phyloP scores from a whole-genome alignment of 164 flowering plant species.

The Aristolochia contorta region DNA sequence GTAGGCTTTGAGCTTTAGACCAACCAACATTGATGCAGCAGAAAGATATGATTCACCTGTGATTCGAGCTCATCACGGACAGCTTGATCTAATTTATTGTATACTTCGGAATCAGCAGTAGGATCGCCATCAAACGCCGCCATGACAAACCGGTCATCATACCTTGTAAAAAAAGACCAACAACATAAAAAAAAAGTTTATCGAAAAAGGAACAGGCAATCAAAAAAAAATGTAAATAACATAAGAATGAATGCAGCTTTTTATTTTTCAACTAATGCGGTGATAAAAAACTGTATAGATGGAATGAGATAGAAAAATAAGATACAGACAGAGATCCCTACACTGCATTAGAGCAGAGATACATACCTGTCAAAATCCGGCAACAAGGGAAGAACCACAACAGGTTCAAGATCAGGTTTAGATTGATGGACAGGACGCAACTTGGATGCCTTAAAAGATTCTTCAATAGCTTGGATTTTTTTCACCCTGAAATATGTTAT shows the following conservation, averaged over 20 bases:
- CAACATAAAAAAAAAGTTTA: no score
- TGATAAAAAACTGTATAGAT: no score
- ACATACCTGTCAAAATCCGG: slow-evolving; percentile 90
- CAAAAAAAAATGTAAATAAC: no score
- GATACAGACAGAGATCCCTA: neutral
- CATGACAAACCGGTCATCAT: slow-evolving; percentile 60
- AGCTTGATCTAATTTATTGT: slow-evolving; percentile 48
- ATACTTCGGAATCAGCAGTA: slow-evolving; percentile 77
- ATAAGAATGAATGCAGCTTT: no score
- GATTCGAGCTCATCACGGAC: slow-evolving; percentile 68
- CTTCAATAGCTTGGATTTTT: slow-evolving; percentile 73
- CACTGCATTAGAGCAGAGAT: neutral
- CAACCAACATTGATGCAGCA: no score
- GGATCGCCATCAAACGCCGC: slow-evolving; percentile 82
- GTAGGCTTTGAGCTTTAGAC: no score
- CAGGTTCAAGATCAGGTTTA: slow-evolving; percentile 54
- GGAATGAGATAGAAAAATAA: no score
- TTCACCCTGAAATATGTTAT: slow-evolving; percentile 49
- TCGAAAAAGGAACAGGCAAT: no score
- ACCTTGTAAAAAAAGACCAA: no score
- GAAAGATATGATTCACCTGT: slow-evolving; percentile 29
- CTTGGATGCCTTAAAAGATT: slow-evolving; percentile 84
- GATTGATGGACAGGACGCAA: slow-evolving; percentile 71
- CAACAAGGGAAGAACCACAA: slow-evolving; percentile 64
- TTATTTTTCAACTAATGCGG: no score